Percentiles rank a stretch among this genome's conserved stretches.
Conservation (phyloP, 116 monocot species). For the Posidonia oceanica region DNA sequence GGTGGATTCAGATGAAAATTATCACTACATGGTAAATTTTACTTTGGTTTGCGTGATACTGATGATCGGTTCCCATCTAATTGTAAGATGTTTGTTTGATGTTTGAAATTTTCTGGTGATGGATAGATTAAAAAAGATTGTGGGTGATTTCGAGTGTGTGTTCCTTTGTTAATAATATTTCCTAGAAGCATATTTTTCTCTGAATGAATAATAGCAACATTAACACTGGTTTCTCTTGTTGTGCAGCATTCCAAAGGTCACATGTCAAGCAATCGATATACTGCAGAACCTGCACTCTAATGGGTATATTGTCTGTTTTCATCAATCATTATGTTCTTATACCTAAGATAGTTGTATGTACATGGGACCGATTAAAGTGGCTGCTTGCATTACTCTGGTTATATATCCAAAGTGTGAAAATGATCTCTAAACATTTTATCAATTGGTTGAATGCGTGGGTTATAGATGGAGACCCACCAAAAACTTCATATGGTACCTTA, state of each 20-base stretch:
- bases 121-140: neutral
- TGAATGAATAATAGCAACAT: neutral
- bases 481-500: too few relatives aligned
- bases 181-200: too few relatives aligned
- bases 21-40: neutral
- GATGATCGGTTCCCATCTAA: neutral
- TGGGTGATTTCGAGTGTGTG: too few relatives aligned
- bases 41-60: neutral
- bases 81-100: neutral
- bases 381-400: too few relatives aligned
- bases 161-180: too few relatives aligned
- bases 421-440: too few relatives aligned
- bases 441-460: too few relatives aligned
- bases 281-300: slow-evolving; percentile 72
- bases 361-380: too few relatives aligned
- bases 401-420: too few relatives aligned
- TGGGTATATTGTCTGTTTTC: slow-evolving; percentile 25
- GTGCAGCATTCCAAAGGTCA: slow-evolving; percentile 18
- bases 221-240: neutral
- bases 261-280: slow-evolving; percentile 70
- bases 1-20: neutral
- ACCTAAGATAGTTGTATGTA: too few relatives aligned
- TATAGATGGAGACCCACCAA: too few relatives aligned
- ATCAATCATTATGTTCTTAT: too few relatives aligned
- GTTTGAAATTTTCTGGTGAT: neutral